phyloP scores from a whole-genome alignment of 1,284 basidiomycete genomes.

The Apiotrichum montevideense region DNA sequence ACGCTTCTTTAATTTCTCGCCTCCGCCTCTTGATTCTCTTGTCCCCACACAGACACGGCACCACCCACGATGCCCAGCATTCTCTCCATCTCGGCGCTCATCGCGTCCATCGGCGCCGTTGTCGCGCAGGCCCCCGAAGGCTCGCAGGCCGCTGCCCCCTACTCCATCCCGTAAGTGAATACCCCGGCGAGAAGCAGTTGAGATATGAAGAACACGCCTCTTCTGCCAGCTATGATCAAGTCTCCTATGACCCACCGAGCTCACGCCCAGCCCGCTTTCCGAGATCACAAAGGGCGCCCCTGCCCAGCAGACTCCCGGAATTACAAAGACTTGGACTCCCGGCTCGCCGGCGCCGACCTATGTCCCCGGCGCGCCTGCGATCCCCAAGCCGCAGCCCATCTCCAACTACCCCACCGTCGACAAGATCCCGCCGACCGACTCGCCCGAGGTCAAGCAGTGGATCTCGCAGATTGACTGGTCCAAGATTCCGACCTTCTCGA shows the following conservation, averaged over 20 bases:
- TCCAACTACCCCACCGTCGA: conserved; percentile 64
- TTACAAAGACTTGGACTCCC: conserved; percentile 38
- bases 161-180: too few relatives aligned
- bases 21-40: too few relatives aligned
- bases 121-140: too few relatives aligned
- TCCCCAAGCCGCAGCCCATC: conserved; percentile 31
- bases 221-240: too few relatives aligned
- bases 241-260: background rate
- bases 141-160: too few relatives aligned
- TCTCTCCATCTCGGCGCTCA: background rate
- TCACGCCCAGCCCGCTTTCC: conserved; percentile 47
- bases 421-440: conserved; percentile 59
- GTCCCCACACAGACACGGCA: too few relatives aligned
- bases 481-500: conserved; percentile 35
- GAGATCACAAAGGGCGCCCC: conserved; percentile 64
- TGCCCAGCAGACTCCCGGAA: conserved; percentile 53
- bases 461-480: conserved; percentile 51
- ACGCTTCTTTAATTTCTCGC: too few relatives aligned
- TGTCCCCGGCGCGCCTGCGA: conserved; percentile 44
- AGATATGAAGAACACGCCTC: too few relatives aligned
- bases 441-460: conserved; percentile 66
- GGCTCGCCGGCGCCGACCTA: conserved; percentile 33
- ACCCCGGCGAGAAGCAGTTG: too few relatives aligned
- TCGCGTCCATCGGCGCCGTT: too few relatives aligned
- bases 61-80: background rate